Evolutionary conservation across 257 asterid species (phyloP).

Genomic region (Osmanthus fragrans): DNA sequence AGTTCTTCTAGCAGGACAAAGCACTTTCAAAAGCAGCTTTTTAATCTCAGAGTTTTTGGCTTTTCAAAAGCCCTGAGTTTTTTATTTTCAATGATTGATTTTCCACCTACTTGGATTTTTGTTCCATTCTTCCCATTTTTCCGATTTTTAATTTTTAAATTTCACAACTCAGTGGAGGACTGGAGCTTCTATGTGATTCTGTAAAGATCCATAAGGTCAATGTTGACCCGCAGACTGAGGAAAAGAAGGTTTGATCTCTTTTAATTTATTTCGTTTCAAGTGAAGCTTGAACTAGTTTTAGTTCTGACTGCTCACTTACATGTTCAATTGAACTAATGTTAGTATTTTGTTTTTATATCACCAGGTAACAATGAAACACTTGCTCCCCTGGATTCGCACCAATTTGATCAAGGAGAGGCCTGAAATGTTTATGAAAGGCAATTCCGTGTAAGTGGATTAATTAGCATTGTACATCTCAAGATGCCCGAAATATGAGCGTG

Average conservation of each 20-base stretch:
- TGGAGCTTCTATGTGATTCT: slow-evolving; percentile 90
- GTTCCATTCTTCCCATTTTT: neutral
- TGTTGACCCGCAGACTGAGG: slow-evolving; percentile 59
- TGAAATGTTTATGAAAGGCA: slow-evolving; percentile 98
- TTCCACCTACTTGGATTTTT: neutral
- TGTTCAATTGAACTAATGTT: slow-evolving; percentile 2
- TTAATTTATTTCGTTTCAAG: neutral
- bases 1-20: too few relatives aligned
- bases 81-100: too few relatives aligned
- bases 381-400: slow-evolving; percentile 86
- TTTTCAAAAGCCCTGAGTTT: too few relatives aligned
- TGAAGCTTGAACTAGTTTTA: neutral
- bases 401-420: slow-evolving; percentile 97
- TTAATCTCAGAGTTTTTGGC: too few relatives aligned
- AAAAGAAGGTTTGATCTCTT: slow-evolving; percentile 45
- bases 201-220: slow-evolving; percentile 75
- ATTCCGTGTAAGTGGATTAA: slow-evolving; percentile 72
- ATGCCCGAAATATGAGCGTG: neutral
- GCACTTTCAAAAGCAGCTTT: too few relatives aligned
- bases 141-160: too few relatives aligned
- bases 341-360: slow-evolving; percentile 5
- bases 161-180: slow-evolving; percentile 68
- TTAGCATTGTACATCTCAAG: neutral
- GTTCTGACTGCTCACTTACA: neutral
- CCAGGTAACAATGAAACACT: slow-evolving; percentile 75